Base-by-base conservation (phyloP, 139 green algal genomes). In the Nannochloris sp. region DNA sequence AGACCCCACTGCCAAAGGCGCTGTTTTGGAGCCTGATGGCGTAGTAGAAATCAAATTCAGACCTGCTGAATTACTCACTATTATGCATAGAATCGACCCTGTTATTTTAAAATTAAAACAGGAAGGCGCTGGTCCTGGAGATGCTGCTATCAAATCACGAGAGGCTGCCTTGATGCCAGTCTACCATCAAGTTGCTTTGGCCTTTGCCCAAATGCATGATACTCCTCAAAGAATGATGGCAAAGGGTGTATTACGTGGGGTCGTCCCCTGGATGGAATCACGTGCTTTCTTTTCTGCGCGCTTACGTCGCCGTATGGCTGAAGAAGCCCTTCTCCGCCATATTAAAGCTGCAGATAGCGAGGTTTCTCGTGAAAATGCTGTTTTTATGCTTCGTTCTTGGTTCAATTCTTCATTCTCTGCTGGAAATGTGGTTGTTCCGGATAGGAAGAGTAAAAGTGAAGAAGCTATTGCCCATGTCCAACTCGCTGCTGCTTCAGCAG, bases 11-110 rank as follows among this genome's bases (percentile, higher is more conserved):
- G 83, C 83, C 8, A 76, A 90, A 1, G 95, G 94, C 6, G 90
- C 85, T 7, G 92, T 99, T 27, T 81, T 99, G 45, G 95, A 99
- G 81, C 90, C 95, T 0, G 89, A 97, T 65, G 95, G 92, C 32
- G 83, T 97, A 46, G 91, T 97, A 37, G 95, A 99, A 77, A 98
- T 99, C 75, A 99, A 99, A 81, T 99, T 93, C 85, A 72, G 90
- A 7, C 61, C 60, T 3, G 65, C 72, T 0, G 88, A 97, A 60
- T 79, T 98, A 27, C 34, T 94, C 1, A 62, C 72, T 10, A 78
- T 84, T 36, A 97, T 99, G 90, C 83, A 92, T 66, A 83, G 90
- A 64, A 59, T 97, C 12, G 91, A 97, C 65, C 79, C 87, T 0
- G 64, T 77, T 31, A 81, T 96, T 39, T 19, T 46, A 0, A 59